Evolutionary conservation across 176 grass and related monocot species (phyloP).

Genomic region (Rhipidocladum racemiflorum): DNA sequence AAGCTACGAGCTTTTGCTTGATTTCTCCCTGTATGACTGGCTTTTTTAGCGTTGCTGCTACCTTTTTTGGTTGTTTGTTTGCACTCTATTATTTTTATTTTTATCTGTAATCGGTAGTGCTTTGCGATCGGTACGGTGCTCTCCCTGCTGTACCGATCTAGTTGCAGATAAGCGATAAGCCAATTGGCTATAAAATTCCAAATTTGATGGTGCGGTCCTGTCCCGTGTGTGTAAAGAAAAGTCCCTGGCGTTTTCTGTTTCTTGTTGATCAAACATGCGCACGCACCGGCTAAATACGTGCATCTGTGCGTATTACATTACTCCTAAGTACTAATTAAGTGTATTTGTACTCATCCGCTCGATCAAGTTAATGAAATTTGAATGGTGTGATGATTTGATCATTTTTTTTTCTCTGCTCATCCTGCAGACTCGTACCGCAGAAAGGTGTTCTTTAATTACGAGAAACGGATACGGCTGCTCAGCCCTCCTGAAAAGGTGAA

Average conservation of each 20-base stretch:
- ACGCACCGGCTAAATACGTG: not conserved
- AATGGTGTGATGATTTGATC: not conserved
- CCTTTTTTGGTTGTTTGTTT: not conserved
- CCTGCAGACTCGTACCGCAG: constrained; percentile 69
- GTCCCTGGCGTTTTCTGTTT: not conserved
- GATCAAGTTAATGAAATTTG: not conserved
- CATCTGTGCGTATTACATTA: not conserved
- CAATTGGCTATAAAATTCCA: not conserved
- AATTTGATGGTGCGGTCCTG: not conserved
- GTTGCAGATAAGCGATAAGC: constrained; percentile 13
- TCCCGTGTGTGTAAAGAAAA: not conserved
- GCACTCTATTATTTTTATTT: not conserved
- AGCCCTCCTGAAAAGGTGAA: constrained; percentile 94
- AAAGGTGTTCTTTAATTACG: constrained; percentile 97
- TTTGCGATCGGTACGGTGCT: constrained; percentile 26
- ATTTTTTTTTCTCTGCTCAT: not conserved
- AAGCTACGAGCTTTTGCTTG: not conserved
- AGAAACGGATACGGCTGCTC: constrained; percentile 75
- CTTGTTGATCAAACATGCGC: not conserved
- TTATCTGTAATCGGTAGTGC: too few relatives aligned
- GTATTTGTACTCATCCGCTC: not conserved
- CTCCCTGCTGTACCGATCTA: constrained; percentile 17
- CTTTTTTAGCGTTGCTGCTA: not conserved
- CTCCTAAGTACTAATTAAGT: not conserved
- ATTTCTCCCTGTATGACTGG: not conserved